phyloP scores from a whole-genome alignment of 75 land plant species.

The Pinus taeda region DNA sequence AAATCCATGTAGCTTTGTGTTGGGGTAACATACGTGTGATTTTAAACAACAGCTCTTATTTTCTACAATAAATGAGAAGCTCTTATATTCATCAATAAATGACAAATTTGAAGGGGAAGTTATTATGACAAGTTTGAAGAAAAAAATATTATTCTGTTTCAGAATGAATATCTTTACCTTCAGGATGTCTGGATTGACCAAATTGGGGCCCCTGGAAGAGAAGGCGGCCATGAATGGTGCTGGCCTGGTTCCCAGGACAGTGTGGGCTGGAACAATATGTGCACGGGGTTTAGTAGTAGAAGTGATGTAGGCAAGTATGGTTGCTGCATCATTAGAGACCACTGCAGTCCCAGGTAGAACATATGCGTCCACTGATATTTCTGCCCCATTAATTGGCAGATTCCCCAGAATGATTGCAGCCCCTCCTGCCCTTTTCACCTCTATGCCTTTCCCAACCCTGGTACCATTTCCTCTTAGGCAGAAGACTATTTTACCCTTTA shows the following conservation, averaged over 20 bases:
- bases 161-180: background rate
- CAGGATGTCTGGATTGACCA: slow-evolving; percentile 4
- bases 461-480: slow-evolving; percentile 12
- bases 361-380: slow-evolving; percentile 30
- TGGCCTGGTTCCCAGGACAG: slow-evolving; percentile 3
- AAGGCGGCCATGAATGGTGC: slow-evolving; percentile 27
- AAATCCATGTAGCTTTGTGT: too few relatives aligned
- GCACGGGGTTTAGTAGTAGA: slow-evolving; percentile 16
- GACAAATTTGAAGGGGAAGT: too few relatives aligned
- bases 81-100: too few relatives aligned
- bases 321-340: slow-evolving; percentile 11
- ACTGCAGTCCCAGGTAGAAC: slow-evolving; percentile 30
- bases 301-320: slow-evolving; percentile 13
- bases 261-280: slow-evolving; percentile 9
- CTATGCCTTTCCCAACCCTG: slow-evolving; percentile 21
- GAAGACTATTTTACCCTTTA: slow-evolving; percentile 28
- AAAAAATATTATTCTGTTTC: too few relatives aligned
- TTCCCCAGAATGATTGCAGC: slow-evolving; percentile 36
- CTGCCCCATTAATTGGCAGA: slow-evolving; percentile 17
- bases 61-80: too few relatives aligned
- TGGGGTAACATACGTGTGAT: too few relatives aligned
- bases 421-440: slow-evolving; percentile 25
- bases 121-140: too few relatives aligned
- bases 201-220: slow-evolving; percentile 26
- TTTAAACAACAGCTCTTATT: too few relatives aligned